Conservation (phyloP, 1,139 yeast genomes). For the Geotrichum fermentans region DNA sequence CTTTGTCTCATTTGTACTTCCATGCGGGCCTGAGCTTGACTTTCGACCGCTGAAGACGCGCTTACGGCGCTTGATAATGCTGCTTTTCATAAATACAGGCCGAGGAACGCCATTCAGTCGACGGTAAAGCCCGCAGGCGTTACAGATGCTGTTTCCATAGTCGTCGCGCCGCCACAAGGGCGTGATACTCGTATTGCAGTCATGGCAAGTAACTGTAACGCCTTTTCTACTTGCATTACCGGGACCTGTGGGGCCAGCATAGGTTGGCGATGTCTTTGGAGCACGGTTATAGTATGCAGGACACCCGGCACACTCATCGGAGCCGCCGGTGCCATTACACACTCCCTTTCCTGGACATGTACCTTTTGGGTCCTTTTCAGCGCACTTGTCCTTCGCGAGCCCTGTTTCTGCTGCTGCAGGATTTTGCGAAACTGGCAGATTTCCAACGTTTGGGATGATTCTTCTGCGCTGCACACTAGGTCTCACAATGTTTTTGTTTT, state of each 20-base stretch:
- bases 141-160: slow-evolving; percentile 75
- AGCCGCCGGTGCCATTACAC: slow-evolving; percentile 85
- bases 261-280: slow-evolving; percentile 23
- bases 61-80: slow-evolving; percentile 69
- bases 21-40: neutral
- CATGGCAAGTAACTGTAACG: slow-evolving; percentile 70
- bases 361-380: no score
- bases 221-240: slow-evolving; percentile 23
- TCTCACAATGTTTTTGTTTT: slow-evolving; percentile 41
- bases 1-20: neutral
- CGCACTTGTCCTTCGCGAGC: no score
- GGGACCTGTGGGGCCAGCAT: neutral
- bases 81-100: slow-evolving; percentile 69
- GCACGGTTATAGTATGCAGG: slow-evolving; percentile 75
- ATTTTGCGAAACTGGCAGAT: no score
- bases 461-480: no score
- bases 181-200: slow-evolving; percentile 79
- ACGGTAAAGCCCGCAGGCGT: slow-evolving; percentile 82
- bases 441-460: no score
- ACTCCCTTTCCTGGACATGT: slow-evolving; percentile 79
- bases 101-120: slow-evolving; percentile 73
- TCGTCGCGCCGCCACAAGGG: slow-evolving; percentile 87
- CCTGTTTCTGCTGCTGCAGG: no score
- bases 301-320: slow-evolving; percentile 74
- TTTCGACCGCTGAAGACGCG: slow-evolving; percentile 40